Evolutionary conservation across 2,329 filamentous ascomycete species (phyloP), one percentile per base, ranked within the genome.

Genomic region (Fusarium miscanthi): DNA sequence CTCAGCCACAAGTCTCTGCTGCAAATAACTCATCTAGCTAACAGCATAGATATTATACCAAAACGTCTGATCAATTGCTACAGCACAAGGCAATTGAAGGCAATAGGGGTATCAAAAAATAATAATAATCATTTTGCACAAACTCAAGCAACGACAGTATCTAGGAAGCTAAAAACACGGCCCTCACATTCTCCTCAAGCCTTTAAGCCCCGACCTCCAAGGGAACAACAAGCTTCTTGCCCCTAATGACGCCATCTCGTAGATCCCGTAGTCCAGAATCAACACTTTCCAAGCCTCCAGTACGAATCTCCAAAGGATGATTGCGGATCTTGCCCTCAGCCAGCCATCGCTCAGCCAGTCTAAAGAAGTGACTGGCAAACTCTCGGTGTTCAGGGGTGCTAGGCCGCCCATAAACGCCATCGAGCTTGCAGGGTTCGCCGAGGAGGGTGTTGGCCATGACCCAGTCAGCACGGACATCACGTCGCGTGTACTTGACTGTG

Each of bases 381-480:
- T 56, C 14, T 23, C 37, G 19, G 30, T 56, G 37, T 5, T 41
- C 37, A 19, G 37, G 52, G 19, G 19, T 12, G 11, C 25, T 41
- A 8, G 37, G 27, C 27, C 52, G 37, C 10, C 52, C 52, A 31
- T 56, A 56, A 23, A 41, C 38, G 11, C 52, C 52, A 23, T 56
- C 37, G 14, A 41, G 35, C 9, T 31, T 56, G 11, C 37, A 40
- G n/a, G 37, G 23, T 13, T 41, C 37, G 9, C 52, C 52, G 12
- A 56, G 27, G 13, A 56, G 35, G 17, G 52, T 41, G n/a, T 31
- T 40, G 10, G 52, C 52, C 52, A 41, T 41, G 27, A 56, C 37
- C 52, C 52, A 56, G 27, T 56, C 37, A 33, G 25, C 52, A 31
- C 37, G 37, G 21, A 56, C 21, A 41, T 56, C 52, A 10, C 52